Percentiles rank a stretch among this genome's conserved stretches.
Evolutionary conservation across 495 filamentous ascomycete genomes (phyloP).

Genomic region (Aspergillus diversus): DNA sequence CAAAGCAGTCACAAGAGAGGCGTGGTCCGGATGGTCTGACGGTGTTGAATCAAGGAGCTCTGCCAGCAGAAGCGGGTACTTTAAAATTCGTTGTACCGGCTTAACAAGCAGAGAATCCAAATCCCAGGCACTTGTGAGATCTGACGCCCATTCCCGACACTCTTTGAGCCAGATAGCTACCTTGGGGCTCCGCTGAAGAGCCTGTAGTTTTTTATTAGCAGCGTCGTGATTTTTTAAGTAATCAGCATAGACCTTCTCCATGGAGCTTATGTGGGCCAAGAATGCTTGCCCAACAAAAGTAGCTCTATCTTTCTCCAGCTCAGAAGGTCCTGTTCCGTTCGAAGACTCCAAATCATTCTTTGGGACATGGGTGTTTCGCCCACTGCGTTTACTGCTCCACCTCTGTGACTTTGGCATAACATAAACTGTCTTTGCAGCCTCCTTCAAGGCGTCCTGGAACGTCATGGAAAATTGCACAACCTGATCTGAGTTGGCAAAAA

Average conservation of each 20-base stretch:
- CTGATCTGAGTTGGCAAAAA: constrained; percentile 89
- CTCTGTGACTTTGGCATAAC: constrained; percentile 58
- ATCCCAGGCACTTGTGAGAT: constrained; percentile 91
- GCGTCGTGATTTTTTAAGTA: constrained; percentile 86
- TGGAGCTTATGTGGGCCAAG: constrained; percentile 66
- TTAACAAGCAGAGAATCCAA: constrained; percentile 94
- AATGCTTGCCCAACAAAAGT: constrained; percentile 84
- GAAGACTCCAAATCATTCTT: constrained; percentile 39
- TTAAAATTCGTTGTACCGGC: constrained; percentile 87
- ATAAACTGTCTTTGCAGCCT: constrained; percentile 75
- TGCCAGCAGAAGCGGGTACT: constrained; percentile 84
- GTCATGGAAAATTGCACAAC: constrained; percentile 79
- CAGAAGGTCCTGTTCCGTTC: constrained; percentile 45
- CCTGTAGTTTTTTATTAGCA: constrained; percentile 75
- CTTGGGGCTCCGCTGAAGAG: constrained; percentile 70
- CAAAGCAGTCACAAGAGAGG: constrained; percentile 63
- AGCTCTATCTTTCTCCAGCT: constrained; percentile 72
- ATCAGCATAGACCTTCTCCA: constrained; percentile 84
- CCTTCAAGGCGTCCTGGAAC: constrained; percentile 78
- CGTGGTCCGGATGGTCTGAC: constrained; percentile 78
- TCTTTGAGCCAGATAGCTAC: constrained; percentile 91
- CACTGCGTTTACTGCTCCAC: constrained; percentile 59
- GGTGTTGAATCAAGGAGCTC: constrained; percentile 80
- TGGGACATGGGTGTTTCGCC: constrained; percentile 42
- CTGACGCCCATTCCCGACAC: constrained; percentile 83